Percentiles rank a stretch among this genome's conserved stretches.
Evolutionary conservation across 2,329 filamentous ascomycete species (phyloP).

Genomic region (Colletotrichum endophyticum): DNA sequence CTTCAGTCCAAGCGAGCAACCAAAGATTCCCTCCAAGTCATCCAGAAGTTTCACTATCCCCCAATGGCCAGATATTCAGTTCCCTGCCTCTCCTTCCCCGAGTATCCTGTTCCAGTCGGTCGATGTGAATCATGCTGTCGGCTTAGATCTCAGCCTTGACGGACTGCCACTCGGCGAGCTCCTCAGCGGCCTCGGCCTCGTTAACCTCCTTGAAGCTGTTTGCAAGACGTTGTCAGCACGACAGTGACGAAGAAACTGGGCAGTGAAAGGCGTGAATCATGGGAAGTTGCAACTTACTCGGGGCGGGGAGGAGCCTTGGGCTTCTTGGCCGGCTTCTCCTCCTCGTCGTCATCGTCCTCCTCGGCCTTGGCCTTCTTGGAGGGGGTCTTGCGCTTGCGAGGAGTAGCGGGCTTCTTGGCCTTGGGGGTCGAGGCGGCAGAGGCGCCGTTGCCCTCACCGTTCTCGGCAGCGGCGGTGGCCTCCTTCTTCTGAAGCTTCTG

Average conservation of each 20-base stretch:
- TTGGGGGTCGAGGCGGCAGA: slow-evolving; percentile 24
- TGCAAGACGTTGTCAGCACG: background rate
- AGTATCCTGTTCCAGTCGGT: background rate
- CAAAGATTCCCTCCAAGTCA: background rate
- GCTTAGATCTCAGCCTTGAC: background rate
- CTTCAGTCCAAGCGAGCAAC: background rate
- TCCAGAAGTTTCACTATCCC: background rate
- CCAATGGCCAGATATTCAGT: background rate
- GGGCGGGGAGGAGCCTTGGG: background rate
- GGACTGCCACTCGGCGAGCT: background rate
- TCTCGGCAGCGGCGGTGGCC: slow-evolving; percentile 28
- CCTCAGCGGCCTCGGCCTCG: background rate
- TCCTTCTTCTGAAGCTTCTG: slow-evolving; percentile 45
- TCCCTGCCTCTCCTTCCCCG: background rate
- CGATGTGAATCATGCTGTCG: background rate
- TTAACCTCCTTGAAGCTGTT: background rate
- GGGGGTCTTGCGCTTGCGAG: slow-evolving; percentile 33
- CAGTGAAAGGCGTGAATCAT: background rate
- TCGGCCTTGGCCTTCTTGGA: slow-evolving; percentile 27
- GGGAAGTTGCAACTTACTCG: background rate
- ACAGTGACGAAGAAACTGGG: background rate
- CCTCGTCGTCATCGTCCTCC: slow-evolving; percentile 27
- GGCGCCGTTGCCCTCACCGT: background rate
- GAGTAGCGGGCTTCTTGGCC: slow-evolving; percentile 19
- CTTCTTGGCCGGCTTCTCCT: slow-evolving; percentile 26